Evolutionary conservation across 208 protist species (phyloP).

Genomic region (Pavlovales sp.): DNA sequence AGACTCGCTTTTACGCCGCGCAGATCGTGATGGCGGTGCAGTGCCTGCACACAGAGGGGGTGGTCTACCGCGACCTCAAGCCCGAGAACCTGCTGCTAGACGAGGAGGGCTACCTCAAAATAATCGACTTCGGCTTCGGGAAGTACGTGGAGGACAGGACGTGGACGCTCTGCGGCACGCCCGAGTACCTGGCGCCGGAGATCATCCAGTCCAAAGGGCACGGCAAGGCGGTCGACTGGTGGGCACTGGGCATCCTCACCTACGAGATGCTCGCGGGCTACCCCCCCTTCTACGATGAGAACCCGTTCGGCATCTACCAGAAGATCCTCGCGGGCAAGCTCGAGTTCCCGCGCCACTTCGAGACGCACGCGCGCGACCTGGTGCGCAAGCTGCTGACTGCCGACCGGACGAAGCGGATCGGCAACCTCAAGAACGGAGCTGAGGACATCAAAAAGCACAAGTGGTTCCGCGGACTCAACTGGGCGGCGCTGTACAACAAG

Average conservation of each 20-base stretch:
- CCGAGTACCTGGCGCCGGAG: constrained; percentile 17
- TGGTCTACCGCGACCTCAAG: constrained; percentile 69
- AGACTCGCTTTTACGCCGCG: constrained; percentile 13
- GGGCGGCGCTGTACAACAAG: constrained; percentile 23
- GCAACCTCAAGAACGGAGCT: constrained; percentile 36
- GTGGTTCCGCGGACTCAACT: constrained; percentile 48
- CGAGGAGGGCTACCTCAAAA: constrained; percentile 59
- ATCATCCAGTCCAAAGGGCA: constrained; percentile 19
- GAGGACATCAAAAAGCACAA: constrained; percentile 56
- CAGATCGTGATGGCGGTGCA: constrained; percentile 51
- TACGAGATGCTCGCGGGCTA: constrained; percentile 38
- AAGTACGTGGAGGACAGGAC: constrained; percentile 23
- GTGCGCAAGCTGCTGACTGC: constrained; percentile 53
- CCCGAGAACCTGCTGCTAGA: constrained; percentile 74
- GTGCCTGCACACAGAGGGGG: constrained; percentile 63
- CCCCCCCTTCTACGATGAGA: constrained; percentile 50
- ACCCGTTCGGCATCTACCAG: constrained; percentile 52
- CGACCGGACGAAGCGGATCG: constrained; percentile 52
- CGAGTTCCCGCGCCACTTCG: constrained; percentile 49
- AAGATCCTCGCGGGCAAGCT: constrained; percentile 50
- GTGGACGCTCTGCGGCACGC: constrained; percentile 24
- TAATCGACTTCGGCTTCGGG: constrained; percentile 42
- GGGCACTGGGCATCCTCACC: constrained; percentile 28
- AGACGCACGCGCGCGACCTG: constrained; percentile 47
- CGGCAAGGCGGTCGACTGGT: constrained; percentile 13